Evolutionary conservation across 1,284 basidiomycete species (phyloP).

Genomic region (Meira nashicola): DNA sequence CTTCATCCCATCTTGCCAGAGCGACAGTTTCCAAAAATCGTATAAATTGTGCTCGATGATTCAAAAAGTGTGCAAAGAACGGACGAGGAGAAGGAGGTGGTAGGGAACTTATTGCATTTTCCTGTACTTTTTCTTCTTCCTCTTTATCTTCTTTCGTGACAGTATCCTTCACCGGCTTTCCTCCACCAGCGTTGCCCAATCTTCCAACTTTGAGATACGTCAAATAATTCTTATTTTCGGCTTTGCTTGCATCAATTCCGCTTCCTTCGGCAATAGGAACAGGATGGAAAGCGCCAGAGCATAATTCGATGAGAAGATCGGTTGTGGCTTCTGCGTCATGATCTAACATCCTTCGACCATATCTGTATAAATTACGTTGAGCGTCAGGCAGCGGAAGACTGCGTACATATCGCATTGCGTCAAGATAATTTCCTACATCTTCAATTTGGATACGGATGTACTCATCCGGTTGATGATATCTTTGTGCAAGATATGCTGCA

Average conservation of each 20-base stretch:
- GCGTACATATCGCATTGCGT: slow-evolving; percentile 76
- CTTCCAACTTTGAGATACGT: slow-evolving; percentile 35
- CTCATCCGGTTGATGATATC: slow-evolving; percentile 85
- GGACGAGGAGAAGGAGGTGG: slow-evolving; percentile 73
- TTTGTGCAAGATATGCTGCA: slow-evolving; percentile 85
- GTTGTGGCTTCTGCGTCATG: slow-evolving; percentile 82
- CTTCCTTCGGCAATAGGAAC: slow-evolving; percentile 10
- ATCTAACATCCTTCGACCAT: slow-evolving; percentile 62
- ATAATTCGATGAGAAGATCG: slow-evolving; percentile 82
- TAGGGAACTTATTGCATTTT: slow-evolving; percentile 32
- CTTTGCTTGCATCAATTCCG: slow-evolving; percentile 12
- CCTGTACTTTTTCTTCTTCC: neutral
- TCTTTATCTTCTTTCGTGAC: slow-evolving; percentile 10
- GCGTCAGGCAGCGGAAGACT: slow-evolving; percentile 67
- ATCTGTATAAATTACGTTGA: slow-evolving; percentile 44
- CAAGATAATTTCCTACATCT: slow-evolving; percentile 74
- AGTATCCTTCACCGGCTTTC: neutral
- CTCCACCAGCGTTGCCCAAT: slow-evolving; percentile 16
- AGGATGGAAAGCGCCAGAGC: slow-evolving; percentile 62
- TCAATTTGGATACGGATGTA: slow-evolving; percentile 92
- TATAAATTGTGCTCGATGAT: slow-evolving; percentile 76
- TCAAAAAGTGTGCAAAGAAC: slow-evolving; percentile 92
- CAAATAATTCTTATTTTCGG: slow-evolving; percentile 18
- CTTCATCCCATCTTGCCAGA: slow-evolving; percentile 72
- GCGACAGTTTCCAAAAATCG: slow-evolving; percentile 86